Percentiles rank a stretch among this genome's conserved stretches.
phyloP scores from a whole-genome alignment of 2,329 filamentous ascomycete species.

The Colletotrichum shisoi region DNA sequence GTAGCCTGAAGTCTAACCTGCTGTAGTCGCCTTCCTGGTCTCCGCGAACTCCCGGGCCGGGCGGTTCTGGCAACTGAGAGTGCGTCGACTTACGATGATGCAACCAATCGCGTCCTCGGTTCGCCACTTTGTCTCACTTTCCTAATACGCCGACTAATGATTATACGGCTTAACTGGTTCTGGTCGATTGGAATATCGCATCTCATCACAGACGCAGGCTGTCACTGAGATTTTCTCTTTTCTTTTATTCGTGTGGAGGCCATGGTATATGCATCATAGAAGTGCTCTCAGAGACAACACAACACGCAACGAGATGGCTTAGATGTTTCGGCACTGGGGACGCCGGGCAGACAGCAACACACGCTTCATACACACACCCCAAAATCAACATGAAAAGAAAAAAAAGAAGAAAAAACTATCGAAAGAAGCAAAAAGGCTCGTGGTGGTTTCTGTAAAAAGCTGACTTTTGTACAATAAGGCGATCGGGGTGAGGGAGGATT shows the following conservation, averaged over 20 bases:
- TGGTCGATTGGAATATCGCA: slow-evolving; percentile 36
- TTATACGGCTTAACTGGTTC: slow-evolving; percentile 41
- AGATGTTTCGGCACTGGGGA: slow-evolving; percentile 22
- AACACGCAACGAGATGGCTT: slow-evolving; percentile 27
- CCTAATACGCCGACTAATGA: slow-evolving; percentile 53
- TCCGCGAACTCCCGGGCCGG: slow-evolving; percentile 56
- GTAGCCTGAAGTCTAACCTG: slow-evolving; percentile 43
- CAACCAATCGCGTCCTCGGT: slow-evolving; percentile 18
- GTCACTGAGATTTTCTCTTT: slow-evolving; percentile 38
- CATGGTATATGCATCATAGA: slow-evolving; percentile 38
- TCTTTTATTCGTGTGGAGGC: slow-evolving; percentile 22
- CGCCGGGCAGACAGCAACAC: slow-evolving; percentile 12
- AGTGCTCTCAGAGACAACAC: slow-evolving; percentile 30
- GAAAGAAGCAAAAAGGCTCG: slow-evolving; percentile 24
- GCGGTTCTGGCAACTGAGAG: slow-evolving; percentile 55
- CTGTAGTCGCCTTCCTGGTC: slow-evolving; percentile 57
- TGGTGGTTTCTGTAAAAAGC: slow-evolving; percentile 39
- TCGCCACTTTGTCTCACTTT: slow-evolving; percentile 34
- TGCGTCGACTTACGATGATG: slow-evolving; percentile 35
- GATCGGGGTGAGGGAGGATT: slow-evolving; percentile 6
- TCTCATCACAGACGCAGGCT: slow-evolving; percentile 40
- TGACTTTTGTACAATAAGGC: slow-evolving; percentile 39
- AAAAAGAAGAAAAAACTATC: slow-evolving; percentile 28
- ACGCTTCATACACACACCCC: slow-evolving; percentile 1
- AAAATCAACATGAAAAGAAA: slow-evolving; percentile 1